Evolutionary conservation across 1,284 basidiomycete genomes (phyloP).

Genomic region (Hortiboletus rubellus): DNA sequence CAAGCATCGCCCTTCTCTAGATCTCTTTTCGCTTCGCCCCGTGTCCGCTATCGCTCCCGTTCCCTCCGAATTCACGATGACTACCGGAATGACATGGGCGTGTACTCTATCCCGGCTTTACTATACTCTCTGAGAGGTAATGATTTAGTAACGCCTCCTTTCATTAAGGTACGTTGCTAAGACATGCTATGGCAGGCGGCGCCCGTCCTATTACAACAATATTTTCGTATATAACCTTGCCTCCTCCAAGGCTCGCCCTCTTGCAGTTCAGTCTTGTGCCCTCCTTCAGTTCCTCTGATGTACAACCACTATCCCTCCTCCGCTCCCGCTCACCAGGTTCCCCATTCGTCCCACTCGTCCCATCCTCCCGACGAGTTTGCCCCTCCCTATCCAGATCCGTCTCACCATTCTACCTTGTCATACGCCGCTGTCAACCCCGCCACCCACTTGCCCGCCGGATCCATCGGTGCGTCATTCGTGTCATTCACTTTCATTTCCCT

Average conservation of each 20-base stretch:
- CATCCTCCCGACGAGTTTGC: conserved; percentile 25
- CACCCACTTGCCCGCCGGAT: conserved; percentile 21
- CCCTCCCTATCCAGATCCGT: conserved; percentile 26
- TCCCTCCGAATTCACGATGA: conserved; percentile 32
- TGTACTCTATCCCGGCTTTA: conserved; percentile 34
- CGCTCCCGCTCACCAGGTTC: conserved; percentile 19
- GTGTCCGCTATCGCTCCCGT: conserved; percentile 35
- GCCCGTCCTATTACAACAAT: conserved; percentile 34
- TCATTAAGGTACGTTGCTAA: conserved; percentile 42
- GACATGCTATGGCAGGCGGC: conserved; percentile 39
- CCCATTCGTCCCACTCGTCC: conserved; percentile 14
- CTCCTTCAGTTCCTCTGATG: conserved; percentile 18
- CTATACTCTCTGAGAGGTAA: conserved; percentile 36
- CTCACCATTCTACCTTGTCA: conserved; percentile 25
- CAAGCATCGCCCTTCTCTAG: conserved; percentile 29
- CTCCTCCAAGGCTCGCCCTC: conserved; percentile 10
- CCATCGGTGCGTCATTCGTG: conserved; percentile 25
- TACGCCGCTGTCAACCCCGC: conserved; percentile 30
- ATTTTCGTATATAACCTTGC: conserved; percentile 37
- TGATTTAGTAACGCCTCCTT: conserved; percentile 38
- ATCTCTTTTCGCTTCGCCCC: conserved; percentile 27
- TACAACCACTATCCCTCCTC: conserved; percentile 30
- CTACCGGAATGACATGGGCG: conserved; percentile 37
- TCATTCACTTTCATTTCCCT: conserved; percentile 8
- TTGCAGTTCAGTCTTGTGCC: conserved; percentile 10